Conservation (phyloP, 2,329 filamentous ascomycete genomes). For the Neofusicoccum kwambonambiense region DNA sequence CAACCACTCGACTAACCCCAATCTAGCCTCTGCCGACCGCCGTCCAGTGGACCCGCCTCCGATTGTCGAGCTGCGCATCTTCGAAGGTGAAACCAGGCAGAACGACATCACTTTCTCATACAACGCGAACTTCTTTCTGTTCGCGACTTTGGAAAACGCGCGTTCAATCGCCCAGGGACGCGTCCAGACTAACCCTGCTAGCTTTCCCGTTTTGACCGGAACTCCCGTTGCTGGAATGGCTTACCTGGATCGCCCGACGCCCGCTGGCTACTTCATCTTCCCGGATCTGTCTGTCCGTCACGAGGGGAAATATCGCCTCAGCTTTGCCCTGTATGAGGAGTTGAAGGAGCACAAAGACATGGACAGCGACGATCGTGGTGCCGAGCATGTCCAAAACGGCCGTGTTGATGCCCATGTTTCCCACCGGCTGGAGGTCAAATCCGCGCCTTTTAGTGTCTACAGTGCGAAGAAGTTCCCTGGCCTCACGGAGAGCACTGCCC, state of each 20-base stretch:
- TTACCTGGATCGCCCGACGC: slow-evolving; percentile 81
- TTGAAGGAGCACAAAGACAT: slow-evolving; percentile 81
- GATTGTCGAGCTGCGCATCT: slow-evolving; percentile 86
- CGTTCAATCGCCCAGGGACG: slow-evolving; percentile 67
- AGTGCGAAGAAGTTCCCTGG: slow-evolving; percentile 99
- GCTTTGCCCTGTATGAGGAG: slow-evolving; percentile 91
- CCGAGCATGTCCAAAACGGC: slow-evolving; percentile 35
- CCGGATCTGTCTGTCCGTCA: slow-evolving; percentile 94
- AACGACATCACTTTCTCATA: slow-evolving; percentile 77
- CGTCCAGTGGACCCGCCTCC: slow-evolving; percentile 92
- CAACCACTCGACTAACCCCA: slow-evolving; percentile 22
- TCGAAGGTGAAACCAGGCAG: slow-evolving; percentile 60
- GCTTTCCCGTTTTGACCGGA: slow-evolving; percentile 83
- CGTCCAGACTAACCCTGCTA: slow-evolving; percentile 63
- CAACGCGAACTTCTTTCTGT: slow-evolving; percentile 97
- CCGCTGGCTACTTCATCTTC: slow-evolving; percentile 92
- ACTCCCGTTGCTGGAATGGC: slow-evolving; percentile 95
- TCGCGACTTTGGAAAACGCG: slow-evolving; percentile 65
- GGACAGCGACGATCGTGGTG: slow-evolving; percentile 52
- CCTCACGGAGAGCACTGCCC: slow-evolving; percentile 79
- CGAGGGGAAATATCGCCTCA: slow-evolving; percentile 87
- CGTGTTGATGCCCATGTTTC: slow-evolving; percentile 60
- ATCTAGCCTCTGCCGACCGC: slow-evolving; percentile 74
- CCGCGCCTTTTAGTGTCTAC: slow-evolving; percentile 80
- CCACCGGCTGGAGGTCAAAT: slow-evolving; percentile 88